Evolutionary conservation across 805 yeast genomes (phyloP).

Genomic region (Ogataea nonfermentans): DNA sequence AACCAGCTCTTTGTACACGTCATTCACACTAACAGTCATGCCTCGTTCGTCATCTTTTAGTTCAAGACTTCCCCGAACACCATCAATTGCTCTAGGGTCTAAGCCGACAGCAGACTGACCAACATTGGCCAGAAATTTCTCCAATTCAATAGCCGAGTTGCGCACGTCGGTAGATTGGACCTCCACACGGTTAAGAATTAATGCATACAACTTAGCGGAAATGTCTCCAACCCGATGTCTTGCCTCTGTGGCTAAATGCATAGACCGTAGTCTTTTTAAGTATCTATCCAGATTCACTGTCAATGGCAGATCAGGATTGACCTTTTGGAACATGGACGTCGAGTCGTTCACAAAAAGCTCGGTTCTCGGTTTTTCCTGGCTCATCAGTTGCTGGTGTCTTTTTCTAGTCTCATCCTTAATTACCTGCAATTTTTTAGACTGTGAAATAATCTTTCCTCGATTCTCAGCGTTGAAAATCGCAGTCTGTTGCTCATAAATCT

Average conservation of each 20-base stretch:
- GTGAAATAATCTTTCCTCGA: conserved; percentile 39
- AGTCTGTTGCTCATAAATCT: conserved; percentile 41
- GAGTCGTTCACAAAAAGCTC: conserved; percentile 13
- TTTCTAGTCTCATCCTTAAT: conserved; percentile 56
- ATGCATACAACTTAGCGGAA: conserved; percentile 61
- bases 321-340: conserved; percentile 32
- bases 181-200: conserved; percentile 59
- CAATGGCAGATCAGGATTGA: conserved; percentile 51
- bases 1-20: conserved; percentile 34
- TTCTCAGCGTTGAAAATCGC: conserved; percentile 30
- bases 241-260: conserved; percentile 61
- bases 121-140: conserved; percentile 30
- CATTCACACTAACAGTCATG: conserved; percentile 42
- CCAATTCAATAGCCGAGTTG: conserved; percentile 23
- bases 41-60: conserved; percentile 38
- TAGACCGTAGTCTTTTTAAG: conserved; percentile 62
- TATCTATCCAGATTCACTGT: conserved; percentile 65
- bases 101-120: conserved; percentile 34
- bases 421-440: conserved; percentile 54
- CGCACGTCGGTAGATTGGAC: conserved; percentile 42
- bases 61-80: conserved; percentile 28
- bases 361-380: conserved; percentile 15
- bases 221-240: conserved; percentile 67
- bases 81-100: conserved; percentile 29
- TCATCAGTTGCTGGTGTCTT: conserved; percentile 21